These are phyloP conservation scores for Sporobolomyces phaffii DNA, from an alignment of 768 basidiomycete species.

Conservation along the genomic window DNA sequence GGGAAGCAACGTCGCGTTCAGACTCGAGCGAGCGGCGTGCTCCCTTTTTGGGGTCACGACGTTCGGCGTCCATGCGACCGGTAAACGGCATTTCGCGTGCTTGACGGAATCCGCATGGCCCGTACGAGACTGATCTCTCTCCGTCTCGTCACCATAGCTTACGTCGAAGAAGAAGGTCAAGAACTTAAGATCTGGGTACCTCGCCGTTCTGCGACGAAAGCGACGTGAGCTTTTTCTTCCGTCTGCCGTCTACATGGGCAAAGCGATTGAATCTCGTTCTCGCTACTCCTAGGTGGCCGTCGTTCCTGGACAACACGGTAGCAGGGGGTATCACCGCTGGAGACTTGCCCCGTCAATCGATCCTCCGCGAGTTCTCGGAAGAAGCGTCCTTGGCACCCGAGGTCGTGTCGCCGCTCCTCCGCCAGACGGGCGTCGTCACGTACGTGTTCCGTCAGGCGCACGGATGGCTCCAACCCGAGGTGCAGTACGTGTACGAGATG, in stretches of 20 bases:
- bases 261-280: too few relatives aligned
- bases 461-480: slow-evolving; percentile 60
- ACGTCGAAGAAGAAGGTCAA: slow-evolving; percentile 54
- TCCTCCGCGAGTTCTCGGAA: slow-evolving; percentile 88
- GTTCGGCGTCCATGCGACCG: slow-evolving; percentile 84
- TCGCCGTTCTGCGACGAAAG: slow-evolving; percentile 74
- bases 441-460: slow-evolving; percentile 65
- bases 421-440: slow-evolving; percentile 63
- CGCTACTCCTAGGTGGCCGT: slow-evolving; percentile 60
- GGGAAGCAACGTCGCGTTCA: slow-evolving; percentile 65
- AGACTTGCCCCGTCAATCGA: slow-evolving; percentile 61
- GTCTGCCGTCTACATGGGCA: too few relatives aligned
- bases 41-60: slow-evolving; percentile 83
- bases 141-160: slow-evolving; percentile 11
- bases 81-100: slow-evolving; percentile 33
- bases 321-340: slow-evolving; percentile 88
- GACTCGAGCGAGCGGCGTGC: slow-evolving; percentile 83
- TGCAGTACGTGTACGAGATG: slow-evolving; percentile 84
- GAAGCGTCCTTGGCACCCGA: slow-evolving; percentile 74
- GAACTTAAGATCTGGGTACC: slow-evolving; percentile 75
- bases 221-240: slow-evolving; percentile 75
- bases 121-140: not conserved
- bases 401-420: slow-evolving; percentile 59
- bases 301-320: slow-evolving; percentile 72
- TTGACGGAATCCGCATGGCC: too few relatives aligned